phyloP scores from a whole-genome alignment of 164 flowering plant genomes.

The Aristolochia contorta region DNA sequence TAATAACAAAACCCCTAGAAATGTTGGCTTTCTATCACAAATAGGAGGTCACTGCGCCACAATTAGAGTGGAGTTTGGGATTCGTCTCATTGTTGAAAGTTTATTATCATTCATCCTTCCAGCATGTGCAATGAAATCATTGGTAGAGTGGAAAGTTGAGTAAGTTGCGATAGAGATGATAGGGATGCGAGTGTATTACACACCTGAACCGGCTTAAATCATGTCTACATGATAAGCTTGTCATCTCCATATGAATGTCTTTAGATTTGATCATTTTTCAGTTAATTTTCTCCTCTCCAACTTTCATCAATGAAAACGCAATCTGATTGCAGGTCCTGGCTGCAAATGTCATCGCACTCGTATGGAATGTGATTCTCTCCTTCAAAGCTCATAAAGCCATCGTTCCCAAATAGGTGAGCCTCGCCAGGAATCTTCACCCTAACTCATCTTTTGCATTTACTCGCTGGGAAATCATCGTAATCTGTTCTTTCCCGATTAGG shows the following conservation, averaged over 20 bases:
- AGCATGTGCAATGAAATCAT: background rate
- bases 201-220: too few relatives aligned
- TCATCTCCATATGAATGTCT: background rate
- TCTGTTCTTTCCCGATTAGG: too few relatives aligned
- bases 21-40: too few relatives aligned
- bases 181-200: too few relatives aligned
- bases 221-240: too few relatives aligned
- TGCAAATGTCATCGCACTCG: conserved; percentile 65
- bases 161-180: background rate
- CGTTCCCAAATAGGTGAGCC: conserved; percentile 34
- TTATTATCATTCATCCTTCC: too few relatives aligned
- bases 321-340: conserved; percentile 67
- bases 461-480: too few relatives aligned
- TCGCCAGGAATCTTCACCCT: too few relatives aligned
- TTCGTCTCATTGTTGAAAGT: background rate
- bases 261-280: background rate
- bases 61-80: background rate
- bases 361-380: conserved; percentile 91
- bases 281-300: background rate
- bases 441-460: too few relatives aligned
- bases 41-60: too few relatives aligned
- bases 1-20: too few relatives aligned
- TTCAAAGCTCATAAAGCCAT: conserved; percentile 88
- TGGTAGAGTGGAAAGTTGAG: background rate
- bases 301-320: background rate